Evolutionary conservation across 108 stramenopile species (phyloP).

Genomic region (Skeletonema grethae): DNA sequence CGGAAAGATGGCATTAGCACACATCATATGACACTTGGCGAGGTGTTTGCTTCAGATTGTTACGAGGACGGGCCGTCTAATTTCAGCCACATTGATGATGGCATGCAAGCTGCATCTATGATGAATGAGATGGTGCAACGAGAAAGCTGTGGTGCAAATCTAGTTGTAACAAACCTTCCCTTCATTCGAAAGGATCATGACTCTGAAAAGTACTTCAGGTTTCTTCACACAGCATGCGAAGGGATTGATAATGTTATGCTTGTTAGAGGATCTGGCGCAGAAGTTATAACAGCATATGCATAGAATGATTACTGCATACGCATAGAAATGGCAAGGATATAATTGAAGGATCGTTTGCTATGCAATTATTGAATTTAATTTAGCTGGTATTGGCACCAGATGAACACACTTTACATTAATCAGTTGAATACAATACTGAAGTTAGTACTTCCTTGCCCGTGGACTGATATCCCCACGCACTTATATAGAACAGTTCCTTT

Average conservation of each 20-base stretch:
- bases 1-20: constrained; percentile 42
- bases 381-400: too few relatives aligned
- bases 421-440: too few relatives aligned
- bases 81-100: constrained; percentile 1
- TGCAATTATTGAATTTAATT: too few relatives aligned
- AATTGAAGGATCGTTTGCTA: too few relatives aligned
- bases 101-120: constrained; percentile 29
- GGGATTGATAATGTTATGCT: constrained; percentile 60
- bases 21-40: constrained; percentile 49
- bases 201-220: constrained; percentile 57
- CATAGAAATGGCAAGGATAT: constrained; percentile 15
- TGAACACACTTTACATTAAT: too few relatives aligned
- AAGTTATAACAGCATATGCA: constrained; percentile 75
- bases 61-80: constrained; percentile 10
- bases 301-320: too few relatives aligned
- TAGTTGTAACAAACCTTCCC: constrained; percentile 85
- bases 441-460: too few relatives aligned
- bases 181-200: constrained; percentile 47
- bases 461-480: too few relatives aligned
- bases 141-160: constrained; percentile 53
- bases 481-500: too few relatives aligned
- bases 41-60: constrained; percentile 34
- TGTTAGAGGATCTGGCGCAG: constrained; percentile 72
- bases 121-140: constrained; percentile 60
- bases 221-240: constrained; percentile 53